Evolutionary conservation across 2,329 filamentous ascomycete genomes (phyloP), one percentile per base, ranked within the genome.

Genomic region (Pseudocercospora crystallina): DNA sequence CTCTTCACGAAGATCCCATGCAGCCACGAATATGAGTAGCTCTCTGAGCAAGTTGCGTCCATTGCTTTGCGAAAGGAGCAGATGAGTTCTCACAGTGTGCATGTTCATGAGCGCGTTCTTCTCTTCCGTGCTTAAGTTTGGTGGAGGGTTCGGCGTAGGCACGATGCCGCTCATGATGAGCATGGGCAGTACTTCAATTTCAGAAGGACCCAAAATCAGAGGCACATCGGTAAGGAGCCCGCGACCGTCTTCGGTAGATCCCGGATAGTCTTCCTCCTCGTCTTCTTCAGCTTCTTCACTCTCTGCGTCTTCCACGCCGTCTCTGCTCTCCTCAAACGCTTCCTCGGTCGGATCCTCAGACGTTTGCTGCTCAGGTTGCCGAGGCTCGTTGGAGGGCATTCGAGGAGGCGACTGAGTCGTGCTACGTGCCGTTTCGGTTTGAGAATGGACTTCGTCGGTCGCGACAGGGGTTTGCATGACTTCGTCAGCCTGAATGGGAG

Each of bases 151-250:
- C 52, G 82, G 78, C n/a, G 83, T 84, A 62, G 95, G 89, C 15
- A 96, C 83, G 46, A 97, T 95, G 56, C 91, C 95, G 11, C 89
- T 91, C 75, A 96, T 96, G 63, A 97, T 86, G 53, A 96, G 95
- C 91, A 96, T 96, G 48, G 95, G 92, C 46, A 97, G 75, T 5
- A 94, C 91, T 70, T 97, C 92, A 47, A 96, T 96, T 71, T 97
- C 92, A 49, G 90, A 91, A 0, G 92, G 92, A 37, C 95, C 91
- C 29, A 97, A 78, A 33, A 96, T 95, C 59, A 97, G 87, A 29
- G 92, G 92, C 10, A 97, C 90, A 68, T 97, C 92, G 0, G 92
- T 96, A 48, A 97, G 75, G 11, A 97, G 75, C 10, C 92, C 92
- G 13, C 89, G 87, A 65, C 89, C 80, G 15, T 89, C 86, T 3